These are phyloP conservation scores for Metschnikowia sp. DNA, from an alignment of 805 yeast genomes.

Conservation along the genomic window DNA sequence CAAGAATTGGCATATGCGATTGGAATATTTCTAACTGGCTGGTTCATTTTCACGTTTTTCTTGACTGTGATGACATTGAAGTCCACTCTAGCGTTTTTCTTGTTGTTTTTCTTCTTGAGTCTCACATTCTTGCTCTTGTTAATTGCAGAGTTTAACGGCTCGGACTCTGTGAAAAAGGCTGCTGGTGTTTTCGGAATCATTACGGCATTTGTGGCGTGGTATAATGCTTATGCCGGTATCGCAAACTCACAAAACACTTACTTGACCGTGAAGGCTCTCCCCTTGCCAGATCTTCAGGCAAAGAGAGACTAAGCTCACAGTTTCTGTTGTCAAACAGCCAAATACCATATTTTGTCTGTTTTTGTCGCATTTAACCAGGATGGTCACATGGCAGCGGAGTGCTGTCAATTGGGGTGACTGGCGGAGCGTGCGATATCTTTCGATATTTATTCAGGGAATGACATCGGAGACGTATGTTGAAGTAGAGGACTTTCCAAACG, in stretches of 20 bases:
- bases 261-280: constrained; percentile 46
- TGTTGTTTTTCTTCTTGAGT: constrained; percentile 37
- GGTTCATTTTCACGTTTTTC: constrained; percentile 46
- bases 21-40: constrained; percentile 38
- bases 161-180: constrained; percentile 33
- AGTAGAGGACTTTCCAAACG: no score
- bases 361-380: no score
- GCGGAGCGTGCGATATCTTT: no score
- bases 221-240: constrained; percentile 45
- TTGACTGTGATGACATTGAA: constrained; percentile 39
- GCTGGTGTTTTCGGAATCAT: constrained; percentile 42
- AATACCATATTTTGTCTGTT: no score
- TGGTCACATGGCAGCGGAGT: no score
- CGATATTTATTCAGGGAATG: no score
- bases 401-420: no score
- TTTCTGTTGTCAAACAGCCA: no score
- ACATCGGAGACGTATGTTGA: no score
- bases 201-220: constrained; percentile 44
- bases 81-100: constrained; percentile 42
- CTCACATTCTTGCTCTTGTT: constrained; percentile 42
- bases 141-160: constrained; percentile 33
- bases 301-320: constrained; percentile 7
- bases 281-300: constrained; percentile 44
- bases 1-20: constrained; percentile 32
- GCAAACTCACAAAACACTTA: constrained; percentile 64